Evolutionary conservation across 768 basidiomycete genomes (phyloP).

Genomic region (Leccinum broughii): DNA sequence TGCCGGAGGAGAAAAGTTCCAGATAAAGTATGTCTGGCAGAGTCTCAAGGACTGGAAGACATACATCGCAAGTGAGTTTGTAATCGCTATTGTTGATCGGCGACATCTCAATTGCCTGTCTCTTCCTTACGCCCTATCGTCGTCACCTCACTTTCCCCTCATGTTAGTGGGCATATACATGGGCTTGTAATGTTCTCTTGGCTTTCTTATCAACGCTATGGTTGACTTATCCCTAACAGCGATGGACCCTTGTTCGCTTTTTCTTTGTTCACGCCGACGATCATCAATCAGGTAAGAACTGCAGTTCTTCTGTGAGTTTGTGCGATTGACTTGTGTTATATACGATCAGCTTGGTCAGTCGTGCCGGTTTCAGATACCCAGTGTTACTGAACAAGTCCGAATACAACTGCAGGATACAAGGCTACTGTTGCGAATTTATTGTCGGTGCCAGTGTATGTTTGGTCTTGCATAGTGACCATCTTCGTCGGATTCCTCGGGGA

Average conservation of each 20-base stretch:
- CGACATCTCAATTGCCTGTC: background rate
- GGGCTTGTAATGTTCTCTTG: slow-evolving; percentile 54
- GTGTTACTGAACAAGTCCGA: background rate
- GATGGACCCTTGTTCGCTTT: slow-evolving; percentile 54
- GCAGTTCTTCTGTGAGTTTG: background rate
- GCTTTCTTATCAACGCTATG: background rate
- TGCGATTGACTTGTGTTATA: background rate
- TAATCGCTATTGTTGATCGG: slow-evolving; percentile 3
- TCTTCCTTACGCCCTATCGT: background rate
- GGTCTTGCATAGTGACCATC: slow-evolving; percentile 68
- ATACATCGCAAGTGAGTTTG: slow-evolving; percentile 59
- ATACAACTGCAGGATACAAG: slow-evolving; percentile 45
- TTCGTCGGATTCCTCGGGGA: slow-evolving; percentile 64
- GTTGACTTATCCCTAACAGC: slow-evolving; percentile 28
- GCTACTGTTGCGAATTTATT: slow-evolving; percentile 72
- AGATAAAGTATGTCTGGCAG: slow-evolving; percentile 55
- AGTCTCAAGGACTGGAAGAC: slow-evolving; percentile 73
- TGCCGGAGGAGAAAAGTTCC: slow-evolving; percentile 59
- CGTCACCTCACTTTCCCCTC: background rate
- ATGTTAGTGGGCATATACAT: slow-evolving; percentile 64
- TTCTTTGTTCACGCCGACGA: slow-evolving; percentile 50
- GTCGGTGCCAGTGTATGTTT: slow-evolving; percentile 76
- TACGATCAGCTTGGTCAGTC: slow-evolving; percentile 23
- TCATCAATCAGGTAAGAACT: slow-evolving; percentile 49
- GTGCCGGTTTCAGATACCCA: background rate